A percentile compares a stretch with the other conserved stretches of the same genome.
These are phyloP conservation scores for Suillus sp. DNA, from an alignment of 768 basidiomycete species.

Conservation along the genomic window DNA sequence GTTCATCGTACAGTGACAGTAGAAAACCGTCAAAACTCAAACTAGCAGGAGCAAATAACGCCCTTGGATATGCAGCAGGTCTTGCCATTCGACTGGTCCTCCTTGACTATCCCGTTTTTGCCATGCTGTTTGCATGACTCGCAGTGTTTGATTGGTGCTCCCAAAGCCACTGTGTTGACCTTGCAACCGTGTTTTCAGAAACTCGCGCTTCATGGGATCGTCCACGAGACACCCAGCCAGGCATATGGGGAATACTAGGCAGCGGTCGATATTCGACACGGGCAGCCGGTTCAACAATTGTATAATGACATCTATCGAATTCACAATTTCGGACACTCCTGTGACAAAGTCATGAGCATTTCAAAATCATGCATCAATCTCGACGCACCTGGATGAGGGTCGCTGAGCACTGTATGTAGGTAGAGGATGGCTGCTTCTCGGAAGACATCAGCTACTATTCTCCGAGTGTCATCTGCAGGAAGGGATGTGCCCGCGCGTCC, in stretches of 20 bases:
- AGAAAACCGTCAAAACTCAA: slow-evolving; percentile 17
- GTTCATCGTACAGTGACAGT: background rate
- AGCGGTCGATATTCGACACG: slow-evolving; percentile 63
- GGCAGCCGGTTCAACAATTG: slow-evolving; percentile 56
- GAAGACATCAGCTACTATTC: slow-evolving; percentile 56
- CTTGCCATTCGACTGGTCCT: slow-evolving; percentile 59
- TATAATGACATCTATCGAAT: slow-evolving; percentile 56
- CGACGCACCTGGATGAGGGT: slow-evolving; percentile 64
- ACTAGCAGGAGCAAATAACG: slow-evolving; percentile 32
- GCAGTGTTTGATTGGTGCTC: slow-evolving; percentile 56
- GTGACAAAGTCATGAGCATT: slow-evolving; percentile 18
- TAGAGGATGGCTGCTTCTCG: slow-evolving; percentile 67
- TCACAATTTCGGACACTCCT: slow-evolving; percentile 74
- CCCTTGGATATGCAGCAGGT: slow-evolving; percentile 43
- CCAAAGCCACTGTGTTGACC: slow-evolving; percentile 59
- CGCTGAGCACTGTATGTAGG: slow-evolving; percentile 71
- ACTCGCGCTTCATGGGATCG: slow-evolving; percentile 56
- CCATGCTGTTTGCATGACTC: slow-evolving; percentile 72
- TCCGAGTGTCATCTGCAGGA: slow-evolving; percentile 46
- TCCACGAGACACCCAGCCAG: slow-evolving; percentile 76
- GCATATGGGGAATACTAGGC: slow-evolving; percentile 71
- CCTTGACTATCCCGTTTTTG: slow-evolving; percentile 61
- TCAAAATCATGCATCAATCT: slow-evolving; percentile 1
- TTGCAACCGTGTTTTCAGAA: slow-evolving; percentile 59
- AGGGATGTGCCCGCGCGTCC: slow-evolving; percentile 34